Evolutionary conservation across 2,329 filamentous ascomycete genomes (phyloP).

Genomic region (Aspergillaceae sp.): DNA sequence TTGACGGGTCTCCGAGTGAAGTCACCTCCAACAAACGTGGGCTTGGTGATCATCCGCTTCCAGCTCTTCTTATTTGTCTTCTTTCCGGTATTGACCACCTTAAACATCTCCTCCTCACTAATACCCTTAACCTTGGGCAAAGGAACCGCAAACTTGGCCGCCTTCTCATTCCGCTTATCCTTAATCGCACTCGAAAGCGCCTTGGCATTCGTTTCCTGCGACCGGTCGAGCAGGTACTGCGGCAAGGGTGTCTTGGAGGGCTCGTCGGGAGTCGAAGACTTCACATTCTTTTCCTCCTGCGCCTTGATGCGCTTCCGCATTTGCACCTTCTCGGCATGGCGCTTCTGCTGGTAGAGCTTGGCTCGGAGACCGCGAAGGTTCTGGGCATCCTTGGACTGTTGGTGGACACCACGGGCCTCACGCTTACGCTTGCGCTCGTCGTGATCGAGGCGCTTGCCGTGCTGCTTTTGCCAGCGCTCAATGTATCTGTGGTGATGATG

Average conservation of each 20-base stretch:
- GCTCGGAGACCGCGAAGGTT: slow-evolving; percentile 84
- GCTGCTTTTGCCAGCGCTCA: slow-evolving; percentile 66
- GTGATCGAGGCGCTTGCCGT: slow-evolving; percentile 60
- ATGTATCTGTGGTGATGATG: slow-evolving; percentile 45
- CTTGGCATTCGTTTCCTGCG: slow-evolving; percentile 59
- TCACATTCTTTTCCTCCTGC: slow-evolving; percentile 93
- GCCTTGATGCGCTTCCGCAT: slow-evolving; percentile 92
- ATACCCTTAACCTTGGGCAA: slow-evolving; percentile 92
- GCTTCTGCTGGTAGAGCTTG: slow-evolving; percentile 87
- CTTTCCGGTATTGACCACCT: slow-evolving; percentile 90
- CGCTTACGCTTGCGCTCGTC: slow-evolving; percentile 86
- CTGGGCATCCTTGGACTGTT: slow-evolving; percentile 81
- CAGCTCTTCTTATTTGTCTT: slow-evolving; percentile 77
- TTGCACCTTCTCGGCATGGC: slow-evolving; percentile 96
- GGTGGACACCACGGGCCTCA: slow-evolving; percentile 78
- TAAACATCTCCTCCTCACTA: slow-evolving; percentile 95
- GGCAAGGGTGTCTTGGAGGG: slow-evolving; percentile 71
- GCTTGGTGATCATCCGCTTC: slow-evolving; percentile 63
- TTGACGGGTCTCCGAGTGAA: slow-evolving; percentile 85
- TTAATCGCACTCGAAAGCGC: slow-evolving; percentile 80
- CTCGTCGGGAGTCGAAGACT: slow-evolving; percentile 68
- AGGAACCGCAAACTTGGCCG: slow-evolving; percentile 84
- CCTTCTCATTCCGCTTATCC: slow-evolving; percentile 89
- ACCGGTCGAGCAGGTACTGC: slow-evolving; percentile 87
- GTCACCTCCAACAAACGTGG: slow-evolving; percentile 82